Conservation (phyloP, 345 rosid species). For the Brassica carinata region DNA sequence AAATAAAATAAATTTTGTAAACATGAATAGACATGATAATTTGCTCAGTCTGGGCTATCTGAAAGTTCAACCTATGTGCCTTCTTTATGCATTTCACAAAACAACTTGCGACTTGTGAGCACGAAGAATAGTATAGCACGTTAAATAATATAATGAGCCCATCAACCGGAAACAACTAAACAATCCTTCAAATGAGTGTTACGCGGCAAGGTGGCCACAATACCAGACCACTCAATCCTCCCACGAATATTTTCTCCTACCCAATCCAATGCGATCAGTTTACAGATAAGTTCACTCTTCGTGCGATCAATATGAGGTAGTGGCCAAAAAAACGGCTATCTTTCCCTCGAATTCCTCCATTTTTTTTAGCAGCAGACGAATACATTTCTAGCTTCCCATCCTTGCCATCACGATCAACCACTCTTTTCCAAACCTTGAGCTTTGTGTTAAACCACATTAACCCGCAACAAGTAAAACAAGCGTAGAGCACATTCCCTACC, state of each 20-base stretch:
- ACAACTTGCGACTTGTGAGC: no score
- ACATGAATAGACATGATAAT: neutral
- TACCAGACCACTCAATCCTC: neutral
- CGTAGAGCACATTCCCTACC: neutral
- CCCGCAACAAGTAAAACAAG: neutral
- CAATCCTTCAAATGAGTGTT: neutral
- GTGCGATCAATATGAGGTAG: neutral
- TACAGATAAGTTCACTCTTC: neutral
- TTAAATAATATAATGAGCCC: neutral
- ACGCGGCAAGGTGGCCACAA: neutral
- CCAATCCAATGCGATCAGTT: neutral
- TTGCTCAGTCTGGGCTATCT: neutral
- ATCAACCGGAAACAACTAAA: neutral
- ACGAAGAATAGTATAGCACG: neutral
- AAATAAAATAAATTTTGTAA: neutral
- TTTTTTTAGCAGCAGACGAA: neutral
- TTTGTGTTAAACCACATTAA: conserved; percentile 3
- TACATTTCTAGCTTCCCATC: neutral
- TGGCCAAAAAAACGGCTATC: neutral
- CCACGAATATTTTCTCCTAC: neutral
- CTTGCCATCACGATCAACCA: neutral
- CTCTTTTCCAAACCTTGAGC: neutral
- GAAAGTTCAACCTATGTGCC: neutral
- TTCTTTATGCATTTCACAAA: no score
- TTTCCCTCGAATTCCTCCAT: neutral